Evolutionary conservation across 169 alveolate species (phyloP).

Genomic region (Babesia bovis): DNA sequence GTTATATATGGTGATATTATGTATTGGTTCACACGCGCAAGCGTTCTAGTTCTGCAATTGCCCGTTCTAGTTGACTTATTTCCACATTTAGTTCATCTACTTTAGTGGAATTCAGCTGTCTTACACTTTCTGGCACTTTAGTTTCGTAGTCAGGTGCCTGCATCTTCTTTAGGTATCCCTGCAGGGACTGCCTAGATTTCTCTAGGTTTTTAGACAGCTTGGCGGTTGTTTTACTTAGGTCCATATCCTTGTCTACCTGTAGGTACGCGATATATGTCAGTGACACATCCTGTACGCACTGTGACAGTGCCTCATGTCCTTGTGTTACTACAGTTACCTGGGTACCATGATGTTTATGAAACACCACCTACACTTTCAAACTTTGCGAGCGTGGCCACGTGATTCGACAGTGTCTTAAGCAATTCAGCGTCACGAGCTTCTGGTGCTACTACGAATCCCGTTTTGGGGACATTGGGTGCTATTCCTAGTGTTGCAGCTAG

Average conservation of each 20-base stretch:
- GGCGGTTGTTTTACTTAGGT: constrained; percentile 59
- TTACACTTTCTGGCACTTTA: constrained; percentile 82
- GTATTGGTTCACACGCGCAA: constrained; percentile 15
- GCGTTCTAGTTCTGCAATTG: constrained; percentile 56
- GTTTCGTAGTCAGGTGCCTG: constrained; percentile 78
- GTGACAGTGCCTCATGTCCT: constrained; percentile 27
- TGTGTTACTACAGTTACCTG: constrained; percentile 36
- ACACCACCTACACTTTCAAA: constrained; percentile 41
- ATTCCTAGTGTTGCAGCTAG: constrained; percentile 76
- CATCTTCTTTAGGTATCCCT: constrained; percentile 71
- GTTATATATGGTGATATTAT: not conserved
- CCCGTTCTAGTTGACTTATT: constrained; percentile 54
- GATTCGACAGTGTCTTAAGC: constrained; percentile 59
- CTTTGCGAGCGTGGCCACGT: constrained; percentile 62
- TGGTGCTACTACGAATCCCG: constrained; percentile 70
- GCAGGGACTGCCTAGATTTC: constrained; percentile 60
- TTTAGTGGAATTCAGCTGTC: constrained; percentile 76
- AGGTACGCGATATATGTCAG: constrained; percentile 36
- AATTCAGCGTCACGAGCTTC: constrained; percentile 45
- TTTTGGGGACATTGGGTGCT: constrained; percentile 69
- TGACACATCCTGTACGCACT: constrained; percentile 58
- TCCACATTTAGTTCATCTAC: constrained; percentile 68
- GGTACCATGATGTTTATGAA: not conserved
- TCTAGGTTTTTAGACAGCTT: constrained; percentile 35
- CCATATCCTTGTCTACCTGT: constrained; percentile 54